Percentiles rank a stretch among this genome's conserved stretches.
Evolutionary conservation across 2,329 filamentous ascomycete genomes (phyloP).

Genomic region (Zymoseptoria ardabiliae): DNA sequence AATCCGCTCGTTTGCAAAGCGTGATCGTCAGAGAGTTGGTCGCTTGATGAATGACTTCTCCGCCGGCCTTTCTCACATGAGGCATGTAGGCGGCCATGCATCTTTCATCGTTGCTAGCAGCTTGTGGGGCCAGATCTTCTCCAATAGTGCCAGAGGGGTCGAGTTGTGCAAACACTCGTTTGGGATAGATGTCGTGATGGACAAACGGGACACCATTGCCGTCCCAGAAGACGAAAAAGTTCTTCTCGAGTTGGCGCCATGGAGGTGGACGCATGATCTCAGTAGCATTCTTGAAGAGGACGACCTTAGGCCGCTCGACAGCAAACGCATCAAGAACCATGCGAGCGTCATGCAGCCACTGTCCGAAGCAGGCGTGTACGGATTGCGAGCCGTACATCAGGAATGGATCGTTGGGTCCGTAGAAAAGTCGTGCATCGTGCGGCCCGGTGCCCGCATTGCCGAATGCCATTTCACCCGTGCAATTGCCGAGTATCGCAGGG

Average conservation of each 20-base stretch:
- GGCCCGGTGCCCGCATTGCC: conserved; percentile 46
- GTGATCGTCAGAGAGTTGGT: conserved; percentile 53
- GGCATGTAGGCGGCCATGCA: conserved; percentile 41
- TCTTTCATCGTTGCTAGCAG: conserved; percentile 33
- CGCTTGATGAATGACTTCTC: conserved; percentile 49
- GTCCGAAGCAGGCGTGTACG: conserved; percentile 48
- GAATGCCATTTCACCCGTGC: conserved; percentile 38
- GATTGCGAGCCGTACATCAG: conserved; percentile 52
- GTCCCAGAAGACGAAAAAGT: conserved; percentile 58
- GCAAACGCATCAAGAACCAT: conserved; percentile 36
- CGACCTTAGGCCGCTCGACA: conserved; percentile 16
- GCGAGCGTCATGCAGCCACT: conserved; percentile 50
- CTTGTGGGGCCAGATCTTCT: conserved; percentile 39
- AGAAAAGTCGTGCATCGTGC: conserved; percentile 53
- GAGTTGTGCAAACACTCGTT: conserved; percentile 45
- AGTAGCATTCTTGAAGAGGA: conserved; percentile 37
- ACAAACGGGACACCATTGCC: conserved; percentile 38
- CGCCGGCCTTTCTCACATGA: conserved; percentile 11
- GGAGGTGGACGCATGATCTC: conserved; percentile 48
- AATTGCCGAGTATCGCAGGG: conserved; percentile 40
- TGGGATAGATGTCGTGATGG: conserved; percentile 48
- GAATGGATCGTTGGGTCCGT: conserved; percentile 45
- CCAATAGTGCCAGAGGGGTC: conserved; percentile 41
- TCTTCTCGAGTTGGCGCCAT: conserved; percentile 48
- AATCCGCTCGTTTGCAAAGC: conserved; percentile 45